Percentiles rank a stretch among this genome's conserved stretches.
Evolutionary conservation across 139 green algal genomes (phyloP).

Genomic region (Edaphochlamys debaryana): DNA sequence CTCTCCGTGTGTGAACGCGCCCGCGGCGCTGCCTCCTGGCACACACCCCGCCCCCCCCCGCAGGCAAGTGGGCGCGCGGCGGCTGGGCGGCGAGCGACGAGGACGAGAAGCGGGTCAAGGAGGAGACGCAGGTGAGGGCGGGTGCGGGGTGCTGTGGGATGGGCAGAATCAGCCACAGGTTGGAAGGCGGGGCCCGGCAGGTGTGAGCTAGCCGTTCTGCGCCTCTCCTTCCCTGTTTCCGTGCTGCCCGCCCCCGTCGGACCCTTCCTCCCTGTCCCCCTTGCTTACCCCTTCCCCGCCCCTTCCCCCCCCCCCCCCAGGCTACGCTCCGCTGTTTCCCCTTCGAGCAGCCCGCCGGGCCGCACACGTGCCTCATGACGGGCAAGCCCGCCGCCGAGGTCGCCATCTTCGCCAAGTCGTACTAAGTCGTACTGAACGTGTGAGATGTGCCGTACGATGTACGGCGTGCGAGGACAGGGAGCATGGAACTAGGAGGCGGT

Average conservation of each 20-base stretch:
- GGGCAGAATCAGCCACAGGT: no score
- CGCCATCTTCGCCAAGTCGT: slow-evolving; percentile 96
- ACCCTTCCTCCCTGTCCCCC: no score
- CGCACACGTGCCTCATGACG: slow-evolving; percentile 87
- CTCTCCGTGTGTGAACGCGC: no score
- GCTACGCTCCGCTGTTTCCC: slow-evolving; percentile 92
- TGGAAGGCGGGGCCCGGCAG: neutral
- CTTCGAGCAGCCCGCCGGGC: slow-evolving; percentile 75
- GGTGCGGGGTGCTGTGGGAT: neutral
- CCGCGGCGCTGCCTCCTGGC: no score
- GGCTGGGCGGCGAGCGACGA: slow-evolving; percentile 89
- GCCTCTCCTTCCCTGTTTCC: no score
- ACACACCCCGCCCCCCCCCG: no score
- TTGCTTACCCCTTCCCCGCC: no score
- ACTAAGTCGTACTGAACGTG: slow-evolving; percentile 69
- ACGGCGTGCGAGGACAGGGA: no score
- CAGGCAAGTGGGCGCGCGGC: slow-evolving; percentile 94
- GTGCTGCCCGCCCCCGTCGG: no score
- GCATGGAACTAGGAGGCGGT: no score
- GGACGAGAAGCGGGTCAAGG: slow-evolving; percentile 92
- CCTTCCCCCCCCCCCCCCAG: neutral
- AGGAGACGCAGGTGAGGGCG: slow-evolving; percentile 81
- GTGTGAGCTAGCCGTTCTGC: no score
- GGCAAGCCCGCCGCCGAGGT: slow-evolving; percentile 81
- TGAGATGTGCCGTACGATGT: no score